A percentile compares a stretch with the other conserved stretches of the same genome.
Conservation (phyloP, 345 rosid species). For the Rhodomyrtus tomentosa region DNA sequence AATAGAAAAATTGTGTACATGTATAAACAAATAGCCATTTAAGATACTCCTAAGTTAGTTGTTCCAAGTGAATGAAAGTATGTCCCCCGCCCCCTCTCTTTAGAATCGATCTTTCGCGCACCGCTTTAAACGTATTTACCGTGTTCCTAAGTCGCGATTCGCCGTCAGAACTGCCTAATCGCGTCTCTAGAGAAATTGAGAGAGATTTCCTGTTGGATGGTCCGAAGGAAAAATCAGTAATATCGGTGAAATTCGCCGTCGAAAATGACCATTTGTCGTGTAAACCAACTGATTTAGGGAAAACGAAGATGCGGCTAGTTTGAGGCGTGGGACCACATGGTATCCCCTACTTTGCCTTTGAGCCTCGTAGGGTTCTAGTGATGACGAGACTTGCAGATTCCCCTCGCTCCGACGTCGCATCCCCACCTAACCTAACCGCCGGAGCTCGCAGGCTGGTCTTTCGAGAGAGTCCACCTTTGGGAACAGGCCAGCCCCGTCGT, state of each 20-base stretch:
- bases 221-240: background rate
- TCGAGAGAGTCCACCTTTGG: background rate
- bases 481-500: no score
- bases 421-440: background rate
- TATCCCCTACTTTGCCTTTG: no score
- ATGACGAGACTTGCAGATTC: background rate
- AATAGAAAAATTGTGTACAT: background rate
- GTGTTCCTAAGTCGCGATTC: background rate
- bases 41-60: background rate
- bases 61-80: background rate
- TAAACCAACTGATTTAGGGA: background rate
- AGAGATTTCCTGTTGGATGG: background rate
- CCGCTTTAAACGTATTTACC: accelerated
- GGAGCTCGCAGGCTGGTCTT: background rate
- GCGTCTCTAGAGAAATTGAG: accelerated
- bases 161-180: accelerated
- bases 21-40: background rate
- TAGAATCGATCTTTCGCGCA: background rate
- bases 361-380: background rate
- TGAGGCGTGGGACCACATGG: background rate
- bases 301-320: accelerated
- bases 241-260: background rate
- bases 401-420: background rate
- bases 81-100: no score
- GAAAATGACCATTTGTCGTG: background rate